These are phyloP conservation scores for Decorospora gaudefroyi DNA, from an alignment of 2,329 filamentous ascomycete genomes.

Conservation along the genomic window DNA sequence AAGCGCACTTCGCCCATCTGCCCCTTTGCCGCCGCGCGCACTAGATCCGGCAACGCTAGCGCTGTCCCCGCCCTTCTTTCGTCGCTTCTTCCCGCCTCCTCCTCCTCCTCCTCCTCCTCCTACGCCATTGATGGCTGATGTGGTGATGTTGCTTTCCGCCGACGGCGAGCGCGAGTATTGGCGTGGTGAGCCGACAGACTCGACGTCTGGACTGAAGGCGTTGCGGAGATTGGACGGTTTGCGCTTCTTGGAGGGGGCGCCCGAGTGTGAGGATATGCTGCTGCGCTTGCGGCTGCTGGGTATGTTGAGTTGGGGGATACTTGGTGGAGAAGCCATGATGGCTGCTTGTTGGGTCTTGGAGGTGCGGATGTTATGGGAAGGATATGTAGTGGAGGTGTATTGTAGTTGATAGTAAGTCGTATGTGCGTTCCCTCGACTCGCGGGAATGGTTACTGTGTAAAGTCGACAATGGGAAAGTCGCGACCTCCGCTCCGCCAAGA, in stretches of 20 bases:
- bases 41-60: constrained; percentile 47
- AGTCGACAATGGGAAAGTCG: constrained; percentile 15
- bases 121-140: constrained; percentile 45
- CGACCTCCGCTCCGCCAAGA: constrained; percentile 18
- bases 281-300: constrained; percentile 72
- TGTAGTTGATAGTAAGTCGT: no score
- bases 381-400: no score
- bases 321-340: constrained; percentile 65
- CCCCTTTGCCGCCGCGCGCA: constrained; percentile 34
- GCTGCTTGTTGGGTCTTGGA: background rate
- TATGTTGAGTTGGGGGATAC: constrained; percentile 57
- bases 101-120: no score
- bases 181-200: constrained; percentile 54
- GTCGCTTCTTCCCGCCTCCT: constrained; percentile 68
- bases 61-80: constrained; percentile 50
- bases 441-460: background rate
- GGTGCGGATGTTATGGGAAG: background rate
- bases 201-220: constrained; percentile 72
- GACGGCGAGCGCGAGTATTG: constrained; percentile 65
- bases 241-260: constrained; percentile 62
- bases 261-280: constrained; percentile 57
- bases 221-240: constrained; percentile 77
- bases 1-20: constrained; percentile 42
- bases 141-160: constrained; percentile 64
- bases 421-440: no score